Percentiles rank a stretch among this genome's conserved stretches.
Evolutionary conservation across 1,139 yeast genomes (phyloP).

Genomic region (Blastobotrys persicus): DNA sequence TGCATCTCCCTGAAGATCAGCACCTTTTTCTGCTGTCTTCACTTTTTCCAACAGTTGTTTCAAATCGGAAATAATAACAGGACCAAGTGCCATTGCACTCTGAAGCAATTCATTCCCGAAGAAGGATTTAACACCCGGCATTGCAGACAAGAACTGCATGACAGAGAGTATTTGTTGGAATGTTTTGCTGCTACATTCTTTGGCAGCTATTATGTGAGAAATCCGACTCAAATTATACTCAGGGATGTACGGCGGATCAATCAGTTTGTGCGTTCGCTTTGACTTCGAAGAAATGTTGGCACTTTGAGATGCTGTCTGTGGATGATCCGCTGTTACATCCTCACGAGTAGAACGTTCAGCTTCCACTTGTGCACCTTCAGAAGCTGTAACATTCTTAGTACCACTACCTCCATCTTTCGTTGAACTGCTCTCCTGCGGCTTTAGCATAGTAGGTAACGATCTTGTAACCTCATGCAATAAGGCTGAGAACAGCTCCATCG

Average conservation of each 20-base stretch:
- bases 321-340: constrained; percentile 8
- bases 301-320: constrained; percentile 21
- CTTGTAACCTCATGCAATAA: constrained; percentile 75
- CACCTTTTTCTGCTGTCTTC: constrained; percentile 38
- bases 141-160: constrained; percentile 70
- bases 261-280: constrained; percentile 27
- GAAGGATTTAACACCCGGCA: constrained; percentile 60
- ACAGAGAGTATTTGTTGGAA: constrained; percentile 82
- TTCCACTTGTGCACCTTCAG: constrained; percentile 3
- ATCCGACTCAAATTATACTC: constrained; percentile 60
- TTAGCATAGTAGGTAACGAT: constrained; percentile 50
- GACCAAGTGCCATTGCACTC: constrained; percentile 63
- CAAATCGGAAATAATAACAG: constrained; percentile 56
- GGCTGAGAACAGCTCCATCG: constrained; percentile 74
- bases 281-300: constrained; percentile 19
- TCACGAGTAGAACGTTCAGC: constrained; percentile 13
- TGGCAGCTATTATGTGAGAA: constrained; percentile 70
- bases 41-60: constrained; percentile 51
- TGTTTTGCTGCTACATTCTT: constrained; percentile 82
- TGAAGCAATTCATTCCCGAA: constrained; percentile 69
- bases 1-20: constrained; percentile 52
- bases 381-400: too few species aligned
- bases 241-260: constrained; percentile 65
- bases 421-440: constrained; percentile 22
- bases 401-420: too few species aligned